A percentile compares a stretch with the other conserved stretches of the same genome.
Evolutionary conservation across 108 stramenopile species (phyloP).

Genomic region (Discostella pseudostelligera): DNA sequence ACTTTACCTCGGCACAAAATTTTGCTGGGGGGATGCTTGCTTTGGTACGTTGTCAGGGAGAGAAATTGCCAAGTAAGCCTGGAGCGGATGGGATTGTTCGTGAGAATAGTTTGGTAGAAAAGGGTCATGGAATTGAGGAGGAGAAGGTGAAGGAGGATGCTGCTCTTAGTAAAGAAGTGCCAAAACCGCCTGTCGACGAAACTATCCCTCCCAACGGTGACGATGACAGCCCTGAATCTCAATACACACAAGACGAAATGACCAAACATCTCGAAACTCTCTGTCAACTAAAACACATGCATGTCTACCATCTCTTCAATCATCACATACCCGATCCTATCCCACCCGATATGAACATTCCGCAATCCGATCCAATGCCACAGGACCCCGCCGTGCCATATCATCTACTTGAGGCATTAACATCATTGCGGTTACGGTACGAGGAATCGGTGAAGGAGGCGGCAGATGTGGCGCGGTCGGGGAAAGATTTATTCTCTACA

Average conservation of each 20-base stretch:
- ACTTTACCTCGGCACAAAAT: slow-evolving; percentile 29
- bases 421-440: slow-evolving; percentile 25
- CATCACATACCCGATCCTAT: slow-evolving; percentile 42
- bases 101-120: no score
- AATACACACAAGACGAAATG: slow-evolving; percentile 21
- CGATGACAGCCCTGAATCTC: background rate
- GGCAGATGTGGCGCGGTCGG: background rate
- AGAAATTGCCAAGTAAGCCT: background rate
- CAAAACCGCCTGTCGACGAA: background rate
- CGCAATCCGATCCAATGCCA: slow-evolving; percentile 18
- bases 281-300: slow-evolving; percentile 8
- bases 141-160: no score
- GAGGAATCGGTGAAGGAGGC: slow-evolving; percentile 15
- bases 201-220: background rate
- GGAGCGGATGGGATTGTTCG: background rate
- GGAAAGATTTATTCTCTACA: background rate
- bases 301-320: slow-evolving; percentile 25
- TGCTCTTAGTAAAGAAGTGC: no score
- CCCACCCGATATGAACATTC: slow-evolving; percentile 45
- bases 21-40: slow-evolving; percentile 34
- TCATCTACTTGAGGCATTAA: slow-evolving; percentile 33
- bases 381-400: slow-evolving; percentile 30
- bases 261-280: slow-evolving; percentile 30
- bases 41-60: slow-evolving; percentile 6
- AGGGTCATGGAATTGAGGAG: no score